phyloP scores from a whole-genome alignment of 2,329 filamentous ascomycete genomes.

The Ophiocordyceps sinensis region DNA sequence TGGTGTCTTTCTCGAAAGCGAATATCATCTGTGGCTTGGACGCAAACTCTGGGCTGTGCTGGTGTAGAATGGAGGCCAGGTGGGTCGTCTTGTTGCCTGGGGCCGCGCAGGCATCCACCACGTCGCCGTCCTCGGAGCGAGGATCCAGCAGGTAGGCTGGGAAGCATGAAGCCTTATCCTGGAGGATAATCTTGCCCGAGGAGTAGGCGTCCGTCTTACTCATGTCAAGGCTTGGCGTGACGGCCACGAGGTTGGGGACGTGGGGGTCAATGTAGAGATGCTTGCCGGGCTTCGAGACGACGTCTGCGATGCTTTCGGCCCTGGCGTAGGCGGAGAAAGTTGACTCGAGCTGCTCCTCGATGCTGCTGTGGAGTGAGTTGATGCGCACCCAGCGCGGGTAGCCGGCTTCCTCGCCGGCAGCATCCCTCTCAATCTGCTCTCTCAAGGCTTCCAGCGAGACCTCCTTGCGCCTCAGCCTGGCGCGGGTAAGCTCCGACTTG shows the following conservation, averaged over 20 bases:
- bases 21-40: slow-evolving; percentile 36
- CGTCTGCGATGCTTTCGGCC: slow-evolving; percentile 39
- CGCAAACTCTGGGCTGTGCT: slow-evolving; percentile 21
- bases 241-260: slow-evolving; percentile 69
- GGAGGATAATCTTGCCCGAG: slow-evolving; percentile 68
- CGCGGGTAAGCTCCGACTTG: slow-evolving; percentile 67
- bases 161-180: slow-evolving; percentile 96
- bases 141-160: slow-evolving; percentile 78
- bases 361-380: slow-evolving; percentile 60
- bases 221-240: slow-evolving; percentile 59
- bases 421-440: slow-evolving; percentile 36
- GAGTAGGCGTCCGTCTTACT: slow-evolving; percentile 60
- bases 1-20: slow-evolving; percentile 65
- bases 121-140: slow-evolving; percentile 49
- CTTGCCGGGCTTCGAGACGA: slow-evolving; percentile 32
- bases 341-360: slow-evolving; percentile 57
- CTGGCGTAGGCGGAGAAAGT: slow-evolving; percentile 55
- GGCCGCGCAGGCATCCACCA: slow-evolving; percentile 88
- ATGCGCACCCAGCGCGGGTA: slow-evolving; percentile 89
- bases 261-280: slow-evolving; percentile 61
- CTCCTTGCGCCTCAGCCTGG: slow-evolving; percentile 57
- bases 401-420: slow-evolving; percentile 32
- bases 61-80: slow-evolving; percentile 57
- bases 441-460: slow-evolving; percentile 53
- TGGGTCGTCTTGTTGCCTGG: slow-evolving; percentile 98